Evolutionary conservation across 805 yeast genomes (phyloP), one percentile per base, ranked within the genome.

Genomic region (Tetrapisispora iriomotensis): DNA sequence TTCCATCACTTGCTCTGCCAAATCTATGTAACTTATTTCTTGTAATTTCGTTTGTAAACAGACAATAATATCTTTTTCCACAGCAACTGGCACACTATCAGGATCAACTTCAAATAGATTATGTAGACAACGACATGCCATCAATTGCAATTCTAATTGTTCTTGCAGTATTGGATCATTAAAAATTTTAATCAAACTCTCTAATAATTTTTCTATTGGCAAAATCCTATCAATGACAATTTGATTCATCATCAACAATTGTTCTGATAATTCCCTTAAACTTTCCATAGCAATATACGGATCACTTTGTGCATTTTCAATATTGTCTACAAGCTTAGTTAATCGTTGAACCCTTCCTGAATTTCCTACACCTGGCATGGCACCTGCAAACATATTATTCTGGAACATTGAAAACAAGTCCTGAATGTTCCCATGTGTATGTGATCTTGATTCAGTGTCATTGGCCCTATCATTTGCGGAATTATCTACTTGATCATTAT

Each of bases 1-100:
- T 51, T 80, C 88, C 29, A 87, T 61, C 0, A 87, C 86, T 60
- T 88, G 96, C 54, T 90, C 98, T 0, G 95, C 94, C 39, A 90
- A 66, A 56, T 90, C 98, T 39, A 90, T 88, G 54, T 75, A 88
- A 39, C 78, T 76, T 14, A 90, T 79, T 45, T 85, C 94, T 41
- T 74, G 52, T 27, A 92, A 59, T 44, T 82, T 82, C 6, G 68
- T 64, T 47, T 81, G 74, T 20, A 92, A 65, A 0, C 74, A 76
- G 32, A 76, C 79, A 7, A 87, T 71, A 0, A 79, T 81, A 29
- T 81, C 80, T 14, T 74, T 74, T 17, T 71, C 65, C 2, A 85
- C 78, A 3, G 85, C 78, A 26, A 70, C 72, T 38, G 71, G 70
- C 6, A 78, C 71, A 33, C 77, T 74, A 34, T 80, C 80, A 13